Base-by-base conservation (phyloP, 495 filamentous ascomycete genomes). In the Beverwykella pulmonaria region DNA sequence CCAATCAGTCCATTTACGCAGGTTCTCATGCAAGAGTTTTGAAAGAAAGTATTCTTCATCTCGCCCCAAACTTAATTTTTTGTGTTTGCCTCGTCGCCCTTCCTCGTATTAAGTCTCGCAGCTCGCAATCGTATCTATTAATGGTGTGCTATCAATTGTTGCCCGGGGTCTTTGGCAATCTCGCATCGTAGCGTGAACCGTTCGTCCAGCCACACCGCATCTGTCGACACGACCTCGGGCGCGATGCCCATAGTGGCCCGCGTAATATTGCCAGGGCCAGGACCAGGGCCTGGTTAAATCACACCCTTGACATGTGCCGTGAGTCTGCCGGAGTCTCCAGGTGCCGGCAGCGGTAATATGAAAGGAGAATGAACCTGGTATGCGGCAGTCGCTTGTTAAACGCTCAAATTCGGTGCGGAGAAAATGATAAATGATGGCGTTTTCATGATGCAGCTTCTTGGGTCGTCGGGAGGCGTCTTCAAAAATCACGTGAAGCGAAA, bases 1-100 rank as follows among this genome's bases (percentile, higher is more conserved):
- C 64, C 64, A 61, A 67, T 68, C 26, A 32, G 4, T 1, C 20
- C 39, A 44, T 44, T 14, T 44, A 10, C 30, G 53, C 53, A 20
- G 29, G 14, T 57, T 4, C 53, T 39, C 29, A 57, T 57, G 29
- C 36, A 22, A 57, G 20, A 57, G 7, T 29, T 17, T 20, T 59
- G 9, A 59, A n/a, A 1, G 22, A 47, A 8, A 2, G 10, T 1
- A 23, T 7, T 19, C 17, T 5, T 48, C 44, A 23, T 15, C n/a
- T 7, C 7, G 44, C 5, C 44, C 20, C 4, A 23, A 15, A 7
- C 17, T 23, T 50, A 44, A 7, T 26, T 25, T 23, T 25, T 25
- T 50, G 5, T n/a, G 7, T 50, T 10, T 27, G 48, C 12, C 9
- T 9, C n/a, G 48, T 23, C 8, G 15, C 48, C 19, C 48, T 50